Percentiles rank a stretch among this genome's conserved stretches.
phyloP scores from a whole-genome alignment of 2,329 filamentous ascomycete genomes.

The Colletotrichum sp. region DNA sequence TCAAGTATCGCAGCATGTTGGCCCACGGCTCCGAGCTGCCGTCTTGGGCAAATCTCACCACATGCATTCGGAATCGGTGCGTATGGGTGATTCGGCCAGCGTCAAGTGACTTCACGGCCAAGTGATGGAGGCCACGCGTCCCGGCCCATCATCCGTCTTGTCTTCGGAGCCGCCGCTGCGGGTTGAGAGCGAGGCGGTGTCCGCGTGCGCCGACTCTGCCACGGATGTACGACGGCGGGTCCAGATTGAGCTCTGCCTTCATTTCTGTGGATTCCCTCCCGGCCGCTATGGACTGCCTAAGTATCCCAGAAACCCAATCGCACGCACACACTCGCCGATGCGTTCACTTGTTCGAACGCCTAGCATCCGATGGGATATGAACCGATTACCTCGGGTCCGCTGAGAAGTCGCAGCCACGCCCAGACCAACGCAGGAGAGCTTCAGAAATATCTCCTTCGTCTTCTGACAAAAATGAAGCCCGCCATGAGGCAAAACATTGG shows the following conservation, averaged over 20 bases:
- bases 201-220: neutral
- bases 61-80: neutral
- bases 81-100: neutral
- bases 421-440: neutral
- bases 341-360: neutral
- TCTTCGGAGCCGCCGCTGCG: neutral
- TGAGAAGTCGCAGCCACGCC: neutral
- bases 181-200: neutral
- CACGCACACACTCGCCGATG: neutral
- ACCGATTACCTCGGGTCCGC: neutral
- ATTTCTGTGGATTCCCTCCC: neutral
- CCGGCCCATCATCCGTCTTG: neutral
- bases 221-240: neutral
- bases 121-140: neutral
- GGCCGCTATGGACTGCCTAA: neutral
- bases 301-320: neutral
- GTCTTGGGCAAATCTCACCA: neutral
- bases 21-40: neutral
- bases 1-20: neutral
- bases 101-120: neutral
- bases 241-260: neutral
- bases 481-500: neutral
- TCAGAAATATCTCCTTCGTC: neutral
- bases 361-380: neutral
- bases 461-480: neutral